Evolutionary conservation across 257 asterid species (phyloP).

Genomic region (Fraxinus excelsior): DNA sequence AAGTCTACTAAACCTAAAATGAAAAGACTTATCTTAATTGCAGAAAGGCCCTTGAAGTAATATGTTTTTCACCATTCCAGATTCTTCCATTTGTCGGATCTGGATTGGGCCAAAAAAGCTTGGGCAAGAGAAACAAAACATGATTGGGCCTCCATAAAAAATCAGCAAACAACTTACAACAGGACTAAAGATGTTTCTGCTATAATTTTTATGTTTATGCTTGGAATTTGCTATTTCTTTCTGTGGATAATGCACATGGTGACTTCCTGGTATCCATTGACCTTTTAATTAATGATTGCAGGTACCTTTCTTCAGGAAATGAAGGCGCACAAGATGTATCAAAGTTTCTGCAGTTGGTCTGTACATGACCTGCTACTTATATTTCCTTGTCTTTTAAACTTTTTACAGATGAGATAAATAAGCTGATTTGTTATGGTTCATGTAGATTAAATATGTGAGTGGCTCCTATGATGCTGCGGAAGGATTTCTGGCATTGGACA

Average conservation of each 20-base stretch:
- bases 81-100: no score
- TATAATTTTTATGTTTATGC: not conserved
- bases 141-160: no score
- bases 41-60: no score
- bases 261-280: not conserved
- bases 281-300: constrained; percentile 26
- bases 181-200: not conserved
- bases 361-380: constrained; percentile 26
- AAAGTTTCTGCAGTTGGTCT: constrained; percentile 78
- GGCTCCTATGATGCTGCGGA: constrained; percentile 88
- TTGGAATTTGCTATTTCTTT: not conserved
- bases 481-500: constrained; percentile 76
- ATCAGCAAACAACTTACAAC: no score
- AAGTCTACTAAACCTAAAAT: no score
- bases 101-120: no score
- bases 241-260: not conserved
- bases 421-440: not conserved
- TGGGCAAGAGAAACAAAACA: no score
- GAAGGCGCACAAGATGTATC: constrained; percentile 50
- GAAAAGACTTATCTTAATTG: no score
- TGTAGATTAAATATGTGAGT: constrained; percentile 89
- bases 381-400: not conserved
- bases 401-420: not conserved
- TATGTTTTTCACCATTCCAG: no score
- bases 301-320: constrained; percentile 70